Evolutionary conservation across 768 basidiomycete genomes (phyloP).

Genomic region (Chalciporus sphaerocephalus): DNA sequence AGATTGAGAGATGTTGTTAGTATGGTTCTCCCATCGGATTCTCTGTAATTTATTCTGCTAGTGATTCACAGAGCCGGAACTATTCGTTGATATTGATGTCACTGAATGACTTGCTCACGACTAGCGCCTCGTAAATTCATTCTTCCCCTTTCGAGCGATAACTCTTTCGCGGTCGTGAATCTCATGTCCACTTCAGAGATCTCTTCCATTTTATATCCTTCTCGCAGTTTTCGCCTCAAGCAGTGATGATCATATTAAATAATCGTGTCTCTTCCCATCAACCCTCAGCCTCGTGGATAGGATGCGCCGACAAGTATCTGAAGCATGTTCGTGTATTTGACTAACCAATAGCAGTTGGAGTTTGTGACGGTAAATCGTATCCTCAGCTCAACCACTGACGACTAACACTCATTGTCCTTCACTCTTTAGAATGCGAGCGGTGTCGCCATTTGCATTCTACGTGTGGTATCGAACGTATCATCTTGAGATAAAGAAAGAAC

Average conservation of each 20-base stretch:
- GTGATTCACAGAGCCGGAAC: constrained; percentile 6
- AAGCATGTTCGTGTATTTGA: no score
- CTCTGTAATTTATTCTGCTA: constrained; percentile 28
- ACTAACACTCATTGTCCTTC: background rate
- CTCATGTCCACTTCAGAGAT: background rate
- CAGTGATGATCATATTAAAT: background rate
- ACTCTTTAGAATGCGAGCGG: background rate
- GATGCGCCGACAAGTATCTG: no score
- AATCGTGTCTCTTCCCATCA: background rate
- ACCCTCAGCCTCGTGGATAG: background rate
- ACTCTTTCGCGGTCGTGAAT: background rate
- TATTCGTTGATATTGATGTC: background rate
- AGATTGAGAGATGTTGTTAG: constrained; percentile 2
- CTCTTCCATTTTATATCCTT: background rate
- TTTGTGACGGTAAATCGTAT: no score
- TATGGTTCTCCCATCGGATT: constrained; percentile 18
- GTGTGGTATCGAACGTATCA: background rate
- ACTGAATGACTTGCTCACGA: background rate
- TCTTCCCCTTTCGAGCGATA: no score
- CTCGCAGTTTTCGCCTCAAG: background rate
- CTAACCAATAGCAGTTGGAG: no score
- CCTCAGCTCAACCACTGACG: background rate
- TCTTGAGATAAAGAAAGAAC: background rate
- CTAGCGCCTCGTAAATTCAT: background rate
- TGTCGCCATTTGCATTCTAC: background rate